Evolutionary conservation across 1,139 yeast species (phyloP), one percentile per base, ranked within the genome.

Genomic region (Casaregolazyma suthepensis): DNA sequence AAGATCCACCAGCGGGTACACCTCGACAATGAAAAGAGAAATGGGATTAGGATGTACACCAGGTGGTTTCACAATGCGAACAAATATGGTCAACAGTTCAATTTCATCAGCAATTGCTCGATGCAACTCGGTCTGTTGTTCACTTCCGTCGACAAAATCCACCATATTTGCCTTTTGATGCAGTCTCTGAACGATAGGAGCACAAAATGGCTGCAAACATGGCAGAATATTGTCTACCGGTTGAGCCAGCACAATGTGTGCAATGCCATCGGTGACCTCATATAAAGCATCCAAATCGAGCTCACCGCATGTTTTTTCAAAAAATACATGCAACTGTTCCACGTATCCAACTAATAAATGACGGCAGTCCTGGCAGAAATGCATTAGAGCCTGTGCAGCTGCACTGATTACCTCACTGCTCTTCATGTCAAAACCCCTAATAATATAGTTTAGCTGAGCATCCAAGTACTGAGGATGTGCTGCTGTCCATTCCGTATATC

Each of bases 401-500:
- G 99, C 97, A 50, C 84, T 80, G 37, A 85, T 75, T 40, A 88
- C 85, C 35, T 86, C 88, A 52, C 65, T 64, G 42, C 71, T 72
- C 18, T 59, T 57, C 9, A 67, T 65, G 55, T 79, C 79, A 63
- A 93, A 88, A 0, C 97, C 96, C 57, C 77, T 78, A 53, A 85
- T 87, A 59, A 94, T 89, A 66, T 90, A 93, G 61, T 85, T 84
- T 56, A 94, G 76, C 68, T 91, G 96, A 50, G 83, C 79, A 67
- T 88, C 94, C 57, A 94, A 75, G 62, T 77, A 86, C 57, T 87
- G 85, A 1, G 96, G 89, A 69, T 93, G 94, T 59, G 81, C 78
- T 5, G 91, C 76, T 0, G 98, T 89, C 98, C 99, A 94, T 70
- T 86, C 91, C 1, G 98, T 88, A 69, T 93, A 93, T 62, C 99